Conservation (phyloP, 495 filamentous ascomycete species). For the Saxispiralis lemnorum region DNA sequence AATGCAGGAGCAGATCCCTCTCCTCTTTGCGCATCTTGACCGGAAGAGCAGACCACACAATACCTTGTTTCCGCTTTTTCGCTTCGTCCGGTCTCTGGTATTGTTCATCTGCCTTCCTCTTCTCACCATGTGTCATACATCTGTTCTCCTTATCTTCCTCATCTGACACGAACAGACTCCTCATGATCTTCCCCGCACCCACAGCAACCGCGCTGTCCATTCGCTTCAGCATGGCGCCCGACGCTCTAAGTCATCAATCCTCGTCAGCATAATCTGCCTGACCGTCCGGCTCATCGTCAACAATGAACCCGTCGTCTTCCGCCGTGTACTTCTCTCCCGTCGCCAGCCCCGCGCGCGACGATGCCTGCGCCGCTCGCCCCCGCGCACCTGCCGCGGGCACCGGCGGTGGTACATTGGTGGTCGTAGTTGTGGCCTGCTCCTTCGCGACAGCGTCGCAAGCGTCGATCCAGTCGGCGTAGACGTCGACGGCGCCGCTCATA, state of each 20-base stretch:
- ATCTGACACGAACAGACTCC: too few species aligned
- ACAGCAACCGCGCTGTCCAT: too few species aligned
- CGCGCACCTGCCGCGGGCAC: background rate
- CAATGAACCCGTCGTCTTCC: slow-evolving; percentile 21
- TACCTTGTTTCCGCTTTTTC: too few species aligned
- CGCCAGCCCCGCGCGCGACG: slow-evolving; percentile 7
- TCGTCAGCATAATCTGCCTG: slow-evolving; percentile 27
- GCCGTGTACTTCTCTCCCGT: slow-evolving; percentile 15
- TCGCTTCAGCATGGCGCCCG: background rate
- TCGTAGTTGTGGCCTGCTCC: slow-evolving; percentile 17
- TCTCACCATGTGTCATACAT: too few species aligned
- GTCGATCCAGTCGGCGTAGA: slow-evolving; percentile 97
- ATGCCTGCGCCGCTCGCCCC: background rate
- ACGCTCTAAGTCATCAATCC: slow-evolving; percentile 14
- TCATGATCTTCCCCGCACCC: too few species aligned
- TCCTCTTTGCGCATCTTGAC: too few species aligned
- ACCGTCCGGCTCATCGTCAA: slow-evolving; percentile 23
- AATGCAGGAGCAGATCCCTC: too few species aligned
- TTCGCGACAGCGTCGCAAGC: slow-evolving; percentile 73
- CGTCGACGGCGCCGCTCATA: slow-evolving; percentile 49
- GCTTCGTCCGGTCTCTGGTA: too few species aligned
- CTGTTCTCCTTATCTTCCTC: too few species aligned
- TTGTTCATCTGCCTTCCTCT: too few species aligned
- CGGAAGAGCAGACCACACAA: too few species aligned
- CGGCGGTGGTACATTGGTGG: background rate